Evolutionary conservation across 345 rosid species (phyloP).

Genomic region (Heritiera fomes): DNA sequence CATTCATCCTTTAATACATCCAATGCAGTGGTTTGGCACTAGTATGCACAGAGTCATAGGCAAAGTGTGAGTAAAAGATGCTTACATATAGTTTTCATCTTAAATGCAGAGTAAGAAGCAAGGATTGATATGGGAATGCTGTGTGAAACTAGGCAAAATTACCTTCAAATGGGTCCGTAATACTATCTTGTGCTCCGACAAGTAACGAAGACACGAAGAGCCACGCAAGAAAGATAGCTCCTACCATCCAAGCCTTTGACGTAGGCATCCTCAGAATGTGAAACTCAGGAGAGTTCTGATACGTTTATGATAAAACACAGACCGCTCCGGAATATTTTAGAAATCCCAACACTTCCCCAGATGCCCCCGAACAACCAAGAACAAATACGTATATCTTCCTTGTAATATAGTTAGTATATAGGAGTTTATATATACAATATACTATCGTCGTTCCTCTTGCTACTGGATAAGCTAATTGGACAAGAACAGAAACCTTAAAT

Average conservation of each 20-base stretch:
- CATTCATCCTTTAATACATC: background rate
- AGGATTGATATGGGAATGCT: background rate
- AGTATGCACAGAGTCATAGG: background rate
- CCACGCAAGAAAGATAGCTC: slow-evolving; percentile 37
- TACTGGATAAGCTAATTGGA: background rate
- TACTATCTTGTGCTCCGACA: slow-evolving; percentile 43
- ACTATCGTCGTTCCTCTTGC: background rate
- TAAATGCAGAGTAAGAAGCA: background rate
- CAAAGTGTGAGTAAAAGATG: slow-evolving; percentile 5
- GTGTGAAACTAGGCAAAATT: background rate
- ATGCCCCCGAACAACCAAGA: background rate
- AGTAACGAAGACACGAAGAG: slow-evolving; percentile 42
- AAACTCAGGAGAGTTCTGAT: slow-evolving; percentile 23
- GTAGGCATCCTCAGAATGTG: slow-evolving; percentile 23
- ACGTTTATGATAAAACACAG: slow-evolving; percentile 20
- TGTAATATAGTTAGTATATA: background rate
- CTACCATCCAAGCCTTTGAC: slow-evolving; percentile 28
- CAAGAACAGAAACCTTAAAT: slow-evolving; percentile 2
- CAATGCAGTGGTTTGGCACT: slow-evolving; percentile 3
- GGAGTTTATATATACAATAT: background rate
- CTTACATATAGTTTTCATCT: background rate
- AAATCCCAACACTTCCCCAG: background rate
- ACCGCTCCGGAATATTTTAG: background rate
- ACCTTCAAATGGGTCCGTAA: slow-evolving; percentile 81
- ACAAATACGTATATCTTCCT: background rate